Percentiles rank a stretch among this genome's conserved stretches.
Evolutionary conservation across 208 protist species (phyloP).

Genomic region (Leptomonas seymouri): DNA sequence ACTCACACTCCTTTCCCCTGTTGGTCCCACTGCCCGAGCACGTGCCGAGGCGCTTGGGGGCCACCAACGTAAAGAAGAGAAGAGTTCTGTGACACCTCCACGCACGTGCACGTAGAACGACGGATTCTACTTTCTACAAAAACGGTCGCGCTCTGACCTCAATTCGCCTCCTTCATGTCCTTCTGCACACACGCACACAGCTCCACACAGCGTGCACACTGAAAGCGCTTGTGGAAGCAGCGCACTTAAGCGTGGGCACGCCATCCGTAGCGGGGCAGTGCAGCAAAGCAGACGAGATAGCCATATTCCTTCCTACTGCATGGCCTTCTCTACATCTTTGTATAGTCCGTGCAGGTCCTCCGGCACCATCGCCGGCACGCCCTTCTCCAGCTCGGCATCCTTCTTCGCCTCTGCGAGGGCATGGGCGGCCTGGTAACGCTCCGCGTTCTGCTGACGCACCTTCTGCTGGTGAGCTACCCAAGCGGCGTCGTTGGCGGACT

Average conservation of each 20-base stretch:
- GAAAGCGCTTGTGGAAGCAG: no score
- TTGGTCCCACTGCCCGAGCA: no score
- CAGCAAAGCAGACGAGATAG: no score
- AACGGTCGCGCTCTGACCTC: slow-evolving; percentile 1
- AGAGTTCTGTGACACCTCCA: no score
- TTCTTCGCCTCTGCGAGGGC: slow-evolving; percentile 36
- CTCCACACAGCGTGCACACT: no score
- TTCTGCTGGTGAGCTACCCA: slow-evolving; percentile 77
- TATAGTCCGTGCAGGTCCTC: slow-evolving; percentile 72
- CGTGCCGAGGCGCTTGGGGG: no score
- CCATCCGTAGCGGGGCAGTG: no score
- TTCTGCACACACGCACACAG: no score
- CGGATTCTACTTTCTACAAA: slow-evolving; percentile 19
- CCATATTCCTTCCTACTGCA: slow-evolving; percentile 27
- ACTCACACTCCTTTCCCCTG: not conserved
- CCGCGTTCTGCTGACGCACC: slow-evolving; percentile 66
- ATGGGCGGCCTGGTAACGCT: slow-evolving; percentile 57
- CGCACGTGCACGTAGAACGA: not conserved
- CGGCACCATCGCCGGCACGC: slow-evolving; percentile 61
- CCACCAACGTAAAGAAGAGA: not conserved
- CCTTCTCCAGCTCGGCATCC: slow-evolving; percentile 22
- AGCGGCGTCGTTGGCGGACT: slow-evolving; percentile 76
- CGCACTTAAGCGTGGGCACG: no score
- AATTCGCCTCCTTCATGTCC: no score
- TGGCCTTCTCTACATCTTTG: slow-evolving; percentile 67